Evolutionary conservation across 2,329 filamentous ascomycete genomes (phyloP).

Genomic region (Colletotrichum sp.): DNA sequence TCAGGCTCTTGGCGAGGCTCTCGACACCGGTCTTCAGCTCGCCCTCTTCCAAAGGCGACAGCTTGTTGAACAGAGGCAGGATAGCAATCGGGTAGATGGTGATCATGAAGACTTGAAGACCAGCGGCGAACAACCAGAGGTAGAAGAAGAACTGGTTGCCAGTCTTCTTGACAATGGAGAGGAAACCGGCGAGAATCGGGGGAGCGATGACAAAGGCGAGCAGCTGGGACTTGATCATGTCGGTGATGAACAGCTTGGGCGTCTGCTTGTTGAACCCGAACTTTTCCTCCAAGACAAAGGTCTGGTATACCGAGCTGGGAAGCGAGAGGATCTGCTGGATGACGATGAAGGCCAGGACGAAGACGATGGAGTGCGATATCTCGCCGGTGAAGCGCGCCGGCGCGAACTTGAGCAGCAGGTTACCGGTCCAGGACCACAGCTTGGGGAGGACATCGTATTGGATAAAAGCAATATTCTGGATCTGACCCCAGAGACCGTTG

Average conservation of each 20-base stretch:
- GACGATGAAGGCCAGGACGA: constrained; percentile 86
- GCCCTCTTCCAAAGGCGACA: constrained; percentile 88
- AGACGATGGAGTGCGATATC: constrained; percentile 91
- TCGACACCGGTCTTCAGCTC: constrained; percentile 89
- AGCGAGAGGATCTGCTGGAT: constrained; percentile 81
- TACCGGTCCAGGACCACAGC: constrained; percentile 83
- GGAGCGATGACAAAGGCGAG: constrained; percentile 81
- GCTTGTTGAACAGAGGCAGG: constrained; percentile 96
- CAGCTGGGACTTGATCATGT: constrained; percentile 89
- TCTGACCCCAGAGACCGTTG: constrained; percentile 80
- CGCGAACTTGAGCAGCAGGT: constrained; percentile 74
- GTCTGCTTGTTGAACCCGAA: constrained; percentile 99
- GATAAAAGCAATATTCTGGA: constrained; percentile 89
- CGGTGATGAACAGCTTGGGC: constrained; percentile 81
- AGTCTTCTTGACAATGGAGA: constrained; percentile 93
- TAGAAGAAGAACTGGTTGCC: constrained; percentile 98
- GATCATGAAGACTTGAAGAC: constrained; percentile 91
- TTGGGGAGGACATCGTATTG: constrained; percentile 90
- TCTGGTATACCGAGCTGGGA: constrained; percentile 87
- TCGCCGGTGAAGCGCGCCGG: constrained; percentile 85
- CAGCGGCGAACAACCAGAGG: constrained; percentile 90
- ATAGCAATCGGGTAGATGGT: constrained; percentile 96
- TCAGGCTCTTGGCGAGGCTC: constrained; percentile 78
- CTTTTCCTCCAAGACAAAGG: constrained; percentile 93
- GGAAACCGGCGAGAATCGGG: constrained; percentile 89